Evolutionary conservation across 2,329 filamentous ascomycete genomes (phyloP), one percentile per base, ranked within the genome.

Genomic region (Pseudohalonectria lignicola): DNA sequence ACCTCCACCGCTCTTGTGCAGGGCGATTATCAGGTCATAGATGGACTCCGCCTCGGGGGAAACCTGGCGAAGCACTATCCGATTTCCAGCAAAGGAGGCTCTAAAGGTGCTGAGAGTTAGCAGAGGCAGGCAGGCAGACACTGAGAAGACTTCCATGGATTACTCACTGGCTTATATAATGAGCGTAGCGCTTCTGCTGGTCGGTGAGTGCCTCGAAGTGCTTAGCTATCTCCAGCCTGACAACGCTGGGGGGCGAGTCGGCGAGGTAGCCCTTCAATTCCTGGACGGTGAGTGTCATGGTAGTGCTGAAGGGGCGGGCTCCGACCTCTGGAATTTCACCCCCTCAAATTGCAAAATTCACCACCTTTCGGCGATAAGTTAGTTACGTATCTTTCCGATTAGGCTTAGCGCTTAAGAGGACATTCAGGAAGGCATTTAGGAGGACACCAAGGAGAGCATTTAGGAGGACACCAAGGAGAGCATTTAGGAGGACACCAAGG

Each of bases 231-330:
- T 86, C 81, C 36, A 98, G 75, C 34, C 81, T 78, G 42, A 95
- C 90, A 40, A 95, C 77, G 35, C 80, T 83, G 1, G 92, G 92
- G 33, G 92, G 92, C 46, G 82, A 80, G 61, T 98, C 92, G 34
- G 92, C 88, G 43, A 94, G 73, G 59, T 94, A 95, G 55, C 94
- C 82, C 57, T 67, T 67, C 45, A 79, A 64, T 46, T 79, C 76
- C 48, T 71, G 61, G 41, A 71, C 60, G 49, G 76, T 66, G 73
- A 81, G 79, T 46, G 57, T 64, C 50, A 56, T 44, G 31, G 45
- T 40, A 37, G 47, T 46, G 31, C 35, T 39, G 36, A 40, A 41
- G 17, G 21, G 17, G 18, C 44, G 44, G 10, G 18, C n/a, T 12
- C n/a, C n/a, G n/a, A n/a, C n/a, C n/a, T 12, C 29, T 23, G 19